Evolutionary conservation across 257 asterid species (phyloP).

Genomic region (Petunia axillaris): DNA sequence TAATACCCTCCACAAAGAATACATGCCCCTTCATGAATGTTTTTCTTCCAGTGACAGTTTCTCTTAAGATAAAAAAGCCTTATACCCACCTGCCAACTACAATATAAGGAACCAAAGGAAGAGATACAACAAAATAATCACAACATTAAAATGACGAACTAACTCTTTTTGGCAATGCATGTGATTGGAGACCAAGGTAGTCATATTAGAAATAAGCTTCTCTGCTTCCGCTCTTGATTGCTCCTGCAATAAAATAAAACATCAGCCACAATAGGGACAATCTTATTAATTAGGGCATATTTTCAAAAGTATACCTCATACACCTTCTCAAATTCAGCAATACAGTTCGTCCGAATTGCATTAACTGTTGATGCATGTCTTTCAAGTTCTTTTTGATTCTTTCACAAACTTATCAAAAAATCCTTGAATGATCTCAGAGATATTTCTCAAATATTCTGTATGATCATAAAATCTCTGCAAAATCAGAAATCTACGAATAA

Average conservation of each 20-base stretch:
- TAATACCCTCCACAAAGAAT: constrained; percentile 63
- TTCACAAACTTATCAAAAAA: constrained; percentile 46
- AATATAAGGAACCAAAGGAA: constrained; percentile 22
- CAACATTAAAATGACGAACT: constrained; percentile 41
- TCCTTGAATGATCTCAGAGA: constrained; percentile 46
- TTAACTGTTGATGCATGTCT: constrained; percentile 46
- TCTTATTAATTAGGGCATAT: neutral
- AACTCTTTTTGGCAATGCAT: constrained; percentile 75
- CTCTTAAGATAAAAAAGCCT: constrained; percentile 59
- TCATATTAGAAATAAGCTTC: constrained; percentile 77
- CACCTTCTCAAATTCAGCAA: constrained; percentile 68
- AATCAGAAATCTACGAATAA: constrained; percentile 22
- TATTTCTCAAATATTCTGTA: constrained; percentile 42
- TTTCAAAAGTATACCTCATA: constrained; percentile 55
- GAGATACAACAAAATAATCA: neutral
- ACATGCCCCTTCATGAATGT: constrained; percentile 68
- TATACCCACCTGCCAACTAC: constrained; percentile 60
- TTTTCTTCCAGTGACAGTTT: constrained; percentile 59
- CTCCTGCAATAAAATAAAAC: constrained; percentile 50
- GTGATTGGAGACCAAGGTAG: constrained; percentile 66
- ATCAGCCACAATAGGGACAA: constrained; percentile 25
- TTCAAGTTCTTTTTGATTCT: constrained; percentile 51
- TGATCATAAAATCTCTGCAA: constrained; percentile 54
- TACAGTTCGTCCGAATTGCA: constrained; percentile 52
- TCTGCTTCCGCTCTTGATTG: constrained; percentile 68